Conservation (phyloP, 192 early-diverging fungal species). For the Chytriomyces sp. region DNA sequence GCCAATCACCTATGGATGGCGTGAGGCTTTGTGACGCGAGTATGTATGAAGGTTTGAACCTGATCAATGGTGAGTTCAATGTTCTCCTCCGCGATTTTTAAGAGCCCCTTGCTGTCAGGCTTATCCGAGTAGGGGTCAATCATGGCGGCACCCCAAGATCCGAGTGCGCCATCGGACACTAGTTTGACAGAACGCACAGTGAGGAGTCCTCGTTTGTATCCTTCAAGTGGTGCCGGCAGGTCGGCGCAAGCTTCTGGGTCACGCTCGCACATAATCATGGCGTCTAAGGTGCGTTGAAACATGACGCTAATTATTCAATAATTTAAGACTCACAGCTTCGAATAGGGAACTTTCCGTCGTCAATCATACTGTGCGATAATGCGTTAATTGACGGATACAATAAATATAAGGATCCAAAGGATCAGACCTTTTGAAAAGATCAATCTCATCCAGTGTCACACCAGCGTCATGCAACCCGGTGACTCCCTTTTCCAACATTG, state of each 20-base stretch:
- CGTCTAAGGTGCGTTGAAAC: constrained; percentile 5
- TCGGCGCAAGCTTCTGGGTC: constrained; percentile 20
- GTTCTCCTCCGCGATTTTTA: constrained; percentile 29
- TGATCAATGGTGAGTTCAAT: too few relatives aligned
- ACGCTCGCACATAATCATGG: background rate
- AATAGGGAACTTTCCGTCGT: constrained; percentile 32
- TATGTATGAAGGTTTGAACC: too few relatives aligned
- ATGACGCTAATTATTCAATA: background rate
- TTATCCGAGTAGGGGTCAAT: constrained; percentile 44
- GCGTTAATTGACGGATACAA: background rate
- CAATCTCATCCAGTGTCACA: constrained; percentile 33
- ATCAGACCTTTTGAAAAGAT: constrained; percentile 40
- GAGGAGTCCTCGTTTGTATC: constrained; percentile 15
- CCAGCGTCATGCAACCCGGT: constrained; percentile 64
- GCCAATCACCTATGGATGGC: background rate
- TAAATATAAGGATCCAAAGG: constrained; percentile 9
- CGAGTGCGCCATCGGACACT: constrained; percentile 61
- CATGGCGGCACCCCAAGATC: constrained; percentile 59
- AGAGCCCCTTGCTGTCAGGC: constrained; percentile 42
- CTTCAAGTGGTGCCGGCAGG: constrained; percentile 3
- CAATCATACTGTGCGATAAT: constrained; percentile 17
- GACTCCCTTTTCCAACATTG: constrained; percentile 47
- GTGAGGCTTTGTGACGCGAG: constrained; percentile 6
- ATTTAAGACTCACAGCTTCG: constrained; percentile 29
- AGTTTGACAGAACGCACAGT: constrained; percentile 55